Evolutionary conservation across 257 asterid species (phyloP), one percentile per base, ranked within the genome.

Genomic region (Knoxia roxburghii): DNA sequence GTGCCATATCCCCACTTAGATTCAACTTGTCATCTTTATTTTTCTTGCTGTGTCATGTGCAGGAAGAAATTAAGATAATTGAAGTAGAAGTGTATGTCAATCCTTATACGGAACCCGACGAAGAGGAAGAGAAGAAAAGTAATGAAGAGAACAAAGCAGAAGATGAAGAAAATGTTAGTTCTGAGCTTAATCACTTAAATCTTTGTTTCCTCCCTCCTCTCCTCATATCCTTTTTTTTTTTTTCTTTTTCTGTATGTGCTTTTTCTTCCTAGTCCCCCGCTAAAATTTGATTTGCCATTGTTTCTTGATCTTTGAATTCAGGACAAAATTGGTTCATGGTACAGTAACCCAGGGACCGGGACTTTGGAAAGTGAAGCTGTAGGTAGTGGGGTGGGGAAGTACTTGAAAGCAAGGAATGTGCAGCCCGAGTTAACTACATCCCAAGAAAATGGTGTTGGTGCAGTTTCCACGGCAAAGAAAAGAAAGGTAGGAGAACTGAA

Each of bases 251-350:
- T 21, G 74, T 20, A 41, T 61, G 33, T 61, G 50, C 4, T 13
- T 32, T 23, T 5, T 48, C 37, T 0, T 15, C 35, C 24, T 71
- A 33, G 12, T 20, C 65, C 21, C 32, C 20, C 26, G 1, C 62
- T 39, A 23, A 51, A 30, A 23, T 24, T 29, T 20, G 55, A 58
- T 12, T 71, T 27, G 21, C 21, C 49, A 23, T 61, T 27, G 27
- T 4, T 48, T 24, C 33, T 70, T 41, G 40, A 39, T 49, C 2
- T 12, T 65, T 69, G 33, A 49, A 15, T 71, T 73, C 91, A 90
- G 99, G 97, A 90, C 55, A 86, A 86, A 83, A 75, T 86, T 33
- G 99, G 99, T 24, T 94, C 96, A 20, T 94, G 99, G 97, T 93
- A 72, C 80, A 94, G 96, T 88, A 90, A 85, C 68, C 97, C 97